phyloP scores from a whole-genome alignment of 148 eudicot genomes.

The Hydrangea macrophylla region DNA sequence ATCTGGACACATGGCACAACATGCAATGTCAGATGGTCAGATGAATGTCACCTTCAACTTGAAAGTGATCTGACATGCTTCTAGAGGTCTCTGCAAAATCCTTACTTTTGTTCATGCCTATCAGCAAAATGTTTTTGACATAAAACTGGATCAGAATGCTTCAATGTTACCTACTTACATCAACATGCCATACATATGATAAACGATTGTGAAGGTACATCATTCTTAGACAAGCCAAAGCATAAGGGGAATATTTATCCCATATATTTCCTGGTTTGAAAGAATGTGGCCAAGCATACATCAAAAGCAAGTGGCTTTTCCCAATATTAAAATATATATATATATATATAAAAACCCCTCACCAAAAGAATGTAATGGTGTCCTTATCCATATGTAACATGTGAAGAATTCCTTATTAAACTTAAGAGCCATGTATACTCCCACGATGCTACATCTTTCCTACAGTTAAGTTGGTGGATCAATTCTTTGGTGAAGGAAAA shows the following conservation, averaged over 20 bases:
- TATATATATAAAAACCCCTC: too few relatives aligned
- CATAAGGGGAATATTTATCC: too few relatives aligned
- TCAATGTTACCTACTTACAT: neutral
- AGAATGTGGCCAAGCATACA: neutral
- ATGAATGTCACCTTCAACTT: neutral
- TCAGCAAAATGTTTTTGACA: neutral
- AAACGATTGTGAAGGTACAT: neutral
- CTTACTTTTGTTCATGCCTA: neutral
- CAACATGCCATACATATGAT: neutral
- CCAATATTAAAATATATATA: too few relatives aligned
- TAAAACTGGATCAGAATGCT: neutral
- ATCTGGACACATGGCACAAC: neutral
- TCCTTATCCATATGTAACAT: too few relatives aligned
- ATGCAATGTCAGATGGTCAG: neutral
- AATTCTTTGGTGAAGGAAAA: too few relatives aligned
- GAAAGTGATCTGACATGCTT: too few relatives aligned
- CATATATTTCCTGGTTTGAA: neutral
- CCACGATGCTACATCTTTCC: too few relatives aligned
- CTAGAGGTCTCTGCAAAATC: neutral
- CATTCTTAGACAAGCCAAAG: too few relatives aligned
- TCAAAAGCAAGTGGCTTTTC: neutral
- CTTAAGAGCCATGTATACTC: too few relatives aligned
- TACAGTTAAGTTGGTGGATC: too few relatives aligned
- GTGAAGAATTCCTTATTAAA: too few relatives aligned
- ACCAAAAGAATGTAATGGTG: too few relatives aligned